Percentiles rank a stretch among this genome's conserved stretches.
Evolutionary conservation across 805 yeast species (phyloP).

Genomic region (Cyberlindnera maritima): DNA sequence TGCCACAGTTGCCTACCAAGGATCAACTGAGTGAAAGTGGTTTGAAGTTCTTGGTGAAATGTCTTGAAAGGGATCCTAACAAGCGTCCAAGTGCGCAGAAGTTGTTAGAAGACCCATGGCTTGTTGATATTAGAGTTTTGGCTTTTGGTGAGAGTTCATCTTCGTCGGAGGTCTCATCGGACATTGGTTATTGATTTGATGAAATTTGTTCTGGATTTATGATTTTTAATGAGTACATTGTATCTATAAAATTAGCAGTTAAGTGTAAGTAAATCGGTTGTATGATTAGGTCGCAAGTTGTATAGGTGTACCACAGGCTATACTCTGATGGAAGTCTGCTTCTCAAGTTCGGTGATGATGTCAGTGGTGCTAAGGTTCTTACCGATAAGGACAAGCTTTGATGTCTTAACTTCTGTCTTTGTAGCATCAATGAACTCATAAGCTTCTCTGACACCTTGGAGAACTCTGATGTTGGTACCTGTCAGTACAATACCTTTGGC

Average conservation of each 20-base stretch:
- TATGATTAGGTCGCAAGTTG: not conserved
- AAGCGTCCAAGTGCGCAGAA: slow-evolving; percentile 83
- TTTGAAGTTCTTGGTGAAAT: slow-evolving; percentile 61
- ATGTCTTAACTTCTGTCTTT: slow-evolving; percentile 36
- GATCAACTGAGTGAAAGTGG: slow-evolving; percentile 82
- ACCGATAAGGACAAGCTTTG: slow-evolving; percentile 76
- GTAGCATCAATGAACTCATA: slow-evolving; percentile 67
- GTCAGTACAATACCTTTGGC: slow-evolving; percentile 69
- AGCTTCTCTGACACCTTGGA: slow-evolving; percentile 93
- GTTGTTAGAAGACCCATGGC: slow-evolving; percentile 87
- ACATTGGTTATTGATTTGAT: slow-evolving; percentile 17
- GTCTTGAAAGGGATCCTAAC: slow-evolving; percentile 80
- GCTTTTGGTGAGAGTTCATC: slow-evolving; percentile 53
- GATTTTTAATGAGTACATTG: slow-evolving; percentile 1
- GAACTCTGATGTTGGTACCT: slow-evolving; percentile 28
- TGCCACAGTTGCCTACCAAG: slow-evolving; percentile 76
- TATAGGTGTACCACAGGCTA: too few species aligned
- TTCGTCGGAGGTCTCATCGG: slow-evolving; percentile 27
- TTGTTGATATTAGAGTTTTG: slow-evolving; percentile 62
- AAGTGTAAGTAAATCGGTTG: not conserved
- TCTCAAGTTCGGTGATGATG: slow-evolving; percentile 33
- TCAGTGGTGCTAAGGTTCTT: slow-evolving; percentile 46
- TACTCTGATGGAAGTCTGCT: slow-evolving; percentile 7
- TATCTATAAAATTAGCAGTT: not conserved
- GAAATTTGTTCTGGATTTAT: not conserved